Base-by-base conservation (phyloP, 129 eudicot species). In the Gnaphalium uliginosum region DNA sequence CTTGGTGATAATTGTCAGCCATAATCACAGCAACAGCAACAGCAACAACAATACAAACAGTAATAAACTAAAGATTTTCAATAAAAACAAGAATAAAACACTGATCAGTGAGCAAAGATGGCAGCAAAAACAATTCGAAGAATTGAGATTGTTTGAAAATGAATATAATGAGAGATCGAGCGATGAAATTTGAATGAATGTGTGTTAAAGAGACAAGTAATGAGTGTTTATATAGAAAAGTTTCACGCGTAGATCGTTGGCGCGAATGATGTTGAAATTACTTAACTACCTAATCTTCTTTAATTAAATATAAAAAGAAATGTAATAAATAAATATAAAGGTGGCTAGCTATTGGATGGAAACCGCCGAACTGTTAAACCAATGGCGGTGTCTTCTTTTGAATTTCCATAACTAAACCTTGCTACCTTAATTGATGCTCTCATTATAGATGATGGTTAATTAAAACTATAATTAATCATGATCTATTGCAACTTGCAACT, bases 211-310 rank as follows among this genome's bases (percentile, higher is more conserved):
- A n/a, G 41, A 65, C 75, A 58, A 56, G 59, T 60, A 41, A 79
- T 7, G 78, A 39, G 62, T 58, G 79, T 73, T 79, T 79, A 79
- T 79, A 79, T 79, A 79, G 83, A n/a, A 29, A 13, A 66, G 27
- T 73, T 56, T 79, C 4, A 46, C 69, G 79, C 79, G 83, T 73
- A 53, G 54, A 18, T n/a, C n/a, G n/a, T n/a, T 26, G 62, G 8
- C 24, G n/a, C 63, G 62, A 73, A 23, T 29, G 29, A 50, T 51
- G 21, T 77, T 79, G 58, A 72, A 64, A 72, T 14, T 14, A 35
- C 9, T 35, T 35, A 35, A 35, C 41, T 66, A 37, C 48, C 30
- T 57, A 30, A 57, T 67, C 63, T 67, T 68, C 15, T 46, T 46
- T 46, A 46, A 46, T 46, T 46, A 13, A 46, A 60, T 25, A 25